Base-by-base conservation (phyloP, 176 grass and related monocot species). In the Ampelocalamus luodianensis region DNA sequence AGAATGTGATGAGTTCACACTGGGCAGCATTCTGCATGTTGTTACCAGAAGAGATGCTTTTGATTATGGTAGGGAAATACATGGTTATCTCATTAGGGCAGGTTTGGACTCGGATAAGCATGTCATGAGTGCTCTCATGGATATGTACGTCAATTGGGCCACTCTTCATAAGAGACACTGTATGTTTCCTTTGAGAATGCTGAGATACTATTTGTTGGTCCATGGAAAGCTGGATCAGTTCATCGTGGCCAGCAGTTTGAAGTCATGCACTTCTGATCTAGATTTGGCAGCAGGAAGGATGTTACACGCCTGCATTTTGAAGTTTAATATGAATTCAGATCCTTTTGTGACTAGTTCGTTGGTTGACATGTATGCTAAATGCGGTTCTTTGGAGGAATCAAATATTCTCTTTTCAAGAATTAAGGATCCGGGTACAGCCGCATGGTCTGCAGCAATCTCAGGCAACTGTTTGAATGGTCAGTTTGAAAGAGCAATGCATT, bases 351-450 rank as follows among this genome's bases (percentile, higher is more conserved):
- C 72, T 55, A 92, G 82, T 74, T 92, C 87, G 29, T 44, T 94
- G 66, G 49, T 94, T 29, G 87, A 87, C 23, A 90, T 94, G 89
- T 94, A 94, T 87, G 78, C 84, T 62, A 94, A 92, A 82, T 94
- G 83, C 6, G 71, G 83, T 43, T 83, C 77, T 63, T 12, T 94
- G 44, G 79, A 92, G 60, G 86, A 91, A 81, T 87, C 86, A 78
- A 39, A 63, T 77, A 6, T 80, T 12, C 71, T 94, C 22, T 92
- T 94, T 63, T 83, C 83, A 34, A 80, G 64, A 85, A 90, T 45
- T 24, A 87, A 72, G 59, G 44, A 89, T 81, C 89, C 75, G 20
- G 29, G 61, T 38, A 89, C 77, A 20, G 92, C 85, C 2, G 71
- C n/a, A 55, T 92, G 89, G 89, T 92, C 83, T 32, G 48, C 85